phyloP scores from a whole-genome alignment of 768 basidiomycete species.

The Boletales sp. region DNA sequence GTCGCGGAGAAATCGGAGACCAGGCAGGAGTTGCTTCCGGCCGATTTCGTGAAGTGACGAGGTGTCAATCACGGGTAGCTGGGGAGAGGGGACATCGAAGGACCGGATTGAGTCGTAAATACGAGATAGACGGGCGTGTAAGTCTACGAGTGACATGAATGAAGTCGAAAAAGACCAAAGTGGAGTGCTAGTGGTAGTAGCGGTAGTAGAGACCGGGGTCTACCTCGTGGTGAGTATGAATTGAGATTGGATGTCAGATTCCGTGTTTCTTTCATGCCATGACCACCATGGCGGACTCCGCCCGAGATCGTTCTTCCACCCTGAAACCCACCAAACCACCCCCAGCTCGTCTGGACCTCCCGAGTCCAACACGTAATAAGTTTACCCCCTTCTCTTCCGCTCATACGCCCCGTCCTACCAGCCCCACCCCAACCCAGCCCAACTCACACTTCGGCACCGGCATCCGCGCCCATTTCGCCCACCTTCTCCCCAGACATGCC shows the following conservation, averaged over 20 bases:
- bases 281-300: conserved; percentile 1
- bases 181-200: too few relatives aligned
- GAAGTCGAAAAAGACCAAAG: not conserved
- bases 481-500: conserved; percentile 62
- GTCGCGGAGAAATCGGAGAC: conserved; percentile 39
- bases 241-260: not conserved
- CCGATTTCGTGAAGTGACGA: not conserved
- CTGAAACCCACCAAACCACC: conserved; percentile 9
- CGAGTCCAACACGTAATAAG: not conserved
- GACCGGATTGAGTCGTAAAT: conserved; percentile 7
- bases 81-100: conserved; percentile 18
- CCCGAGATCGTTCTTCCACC: conserved; percentile 21
- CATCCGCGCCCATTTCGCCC: conserved; percentile 56
- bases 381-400: not conserved
- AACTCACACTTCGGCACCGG: conserved; percentile 1
- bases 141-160: not conserved
- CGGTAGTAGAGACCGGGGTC: too few relatives aligned
- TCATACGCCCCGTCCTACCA: conserved; percentile 4
- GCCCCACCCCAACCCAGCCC: conserved; percentile 6
- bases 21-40: conserved; percentile 30
- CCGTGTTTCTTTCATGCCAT: not conserved
- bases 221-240: too few relatives aligned
- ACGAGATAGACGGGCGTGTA: conserved; percentile 3
- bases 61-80: conserved; percentile 33
- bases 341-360: conserved; percentile 5